Conservation (phyloP, 140 eudicot species). For the Anethum foeniculum region DNA sequence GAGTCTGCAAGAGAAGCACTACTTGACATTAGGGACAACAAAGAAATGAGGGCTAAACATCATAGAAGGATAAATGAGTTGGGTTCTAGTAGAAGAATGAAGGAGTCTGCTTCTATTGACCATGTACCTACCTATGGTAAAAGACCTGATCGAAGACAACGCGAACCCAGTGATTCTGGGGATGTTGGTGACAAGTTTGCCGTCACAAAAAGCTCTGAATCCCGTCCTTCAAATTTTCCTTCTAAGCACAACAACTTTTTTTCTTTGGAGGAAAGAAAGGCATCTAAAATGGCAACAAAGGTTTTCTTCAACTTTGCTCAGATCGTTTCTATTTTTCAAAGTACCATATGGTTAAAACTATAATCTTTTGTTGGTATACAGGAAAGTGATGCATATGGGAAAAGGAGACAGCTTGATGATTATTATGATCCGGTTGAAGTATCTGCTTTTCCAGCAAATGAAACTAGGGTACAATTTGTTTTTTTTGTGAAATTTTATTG, state of each 20-base stretch:
- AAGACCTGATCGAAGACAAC: slow-evolving; percentile 24
- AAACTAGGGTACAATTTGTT: background rate
- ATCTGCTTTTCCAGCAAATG: background rate
- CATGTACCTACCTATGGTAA: slow-evolving; percentile 30
- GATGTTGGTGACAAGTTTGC: slow-evolving; percentile 23
- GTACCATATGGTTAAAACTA: background rate
- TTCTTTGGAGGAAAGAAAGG: slow-evolving; percentile 2
- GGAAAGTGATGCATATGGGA: slow-evolving; percentile 2
- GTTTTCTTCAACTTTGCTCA: background rate
- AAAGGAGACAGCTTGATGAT: background rate
- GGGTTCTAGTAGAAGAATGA: slow-evolving; percentile 25
- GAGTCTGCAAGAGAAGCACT: slow-evolving; percentile 40
- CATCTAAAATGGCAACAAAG: background rate
- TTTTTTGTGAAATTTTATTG: background rate
- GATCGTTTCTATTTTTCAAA: background rate
- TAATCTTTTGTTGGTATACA: background rate
- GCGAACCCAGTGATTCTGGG: slow-evolving; percentile 28
- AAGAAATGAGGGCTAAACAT: slow-evolving; percentile 32
- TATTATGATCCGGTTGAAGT: background rate
- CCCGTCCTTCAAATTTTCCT: slow-evolving; percentile 28
- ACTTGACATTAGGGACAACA: slow-evolving; percentile 21
- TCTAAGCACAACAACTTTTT: slow-evolving; percentile 10
- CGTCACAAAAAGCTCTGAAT: slow-evolving; percentile 31
- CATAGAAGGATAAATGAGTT: slow-evolving; percentile 35
- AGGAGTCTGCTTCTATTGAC: slow-evolving; percentile 31